Conservation (phyloP, 305 asterid species). For the Euphrasia arctica region DNA sequence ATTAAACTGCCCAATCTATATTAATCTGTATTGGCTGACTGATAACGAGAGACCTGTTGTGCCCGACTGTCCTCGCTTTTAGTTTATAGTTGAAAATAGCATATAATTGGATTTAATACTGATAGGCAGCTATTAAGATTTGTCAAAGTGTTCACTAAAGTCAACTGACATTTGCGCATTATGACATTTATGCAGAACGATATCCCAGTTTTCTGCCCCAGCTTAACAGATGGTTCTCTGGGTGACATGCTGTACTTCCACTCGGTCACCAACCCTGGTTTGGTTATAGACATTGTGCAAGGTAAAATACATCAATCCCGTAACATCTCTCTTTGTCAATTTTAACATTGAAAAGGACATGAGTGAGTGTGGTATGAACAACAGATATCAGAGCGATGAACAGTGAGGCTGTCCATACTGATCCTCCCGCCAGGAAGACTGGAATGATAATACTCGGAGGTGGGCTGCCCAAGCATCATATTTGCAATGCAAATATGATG, state of each 20-base stretch:
- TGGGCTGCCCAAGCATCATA: conserved; percentile 95
- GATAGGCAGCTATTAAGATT: background rate
- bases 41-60: background rate
- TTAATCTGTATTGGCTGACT: background rate
- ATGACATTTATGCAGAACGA: conserved; percentile 50
- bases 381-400: conserved; percentile 90
- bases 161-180: background rate
- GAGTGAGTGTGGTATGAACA: conserved; percentile 7
- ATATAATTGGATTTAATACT: conserved; percentile 4
- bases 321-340: conserved; percentile 4
- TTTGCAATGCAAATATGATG: conserved; percentile 98
- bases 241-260: conserved; percentile 97
- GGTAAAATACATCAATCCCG: conserved; percentile 37
- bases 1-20: background rate
- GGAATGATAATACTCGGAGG: conserved; percentile 94
- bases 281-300: conserved; percentile 79
- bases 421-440: conserved; percentile 52
- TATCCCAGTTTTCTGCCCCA: conserved; percentile 82
- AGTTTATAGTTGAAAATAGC: background rate
- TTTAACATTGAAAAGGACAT: conserved; percentile 2
- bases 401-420: conserved; percentile 83
- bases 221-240: conserved; percentile 88
- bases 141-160: background rate
- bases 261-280: conserved; percentile 73
- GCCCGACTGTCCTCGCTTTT: background rate